Conservation (phyloP, 441 rosid genomes). For the Pelargonium cotyledonis region DNA sequence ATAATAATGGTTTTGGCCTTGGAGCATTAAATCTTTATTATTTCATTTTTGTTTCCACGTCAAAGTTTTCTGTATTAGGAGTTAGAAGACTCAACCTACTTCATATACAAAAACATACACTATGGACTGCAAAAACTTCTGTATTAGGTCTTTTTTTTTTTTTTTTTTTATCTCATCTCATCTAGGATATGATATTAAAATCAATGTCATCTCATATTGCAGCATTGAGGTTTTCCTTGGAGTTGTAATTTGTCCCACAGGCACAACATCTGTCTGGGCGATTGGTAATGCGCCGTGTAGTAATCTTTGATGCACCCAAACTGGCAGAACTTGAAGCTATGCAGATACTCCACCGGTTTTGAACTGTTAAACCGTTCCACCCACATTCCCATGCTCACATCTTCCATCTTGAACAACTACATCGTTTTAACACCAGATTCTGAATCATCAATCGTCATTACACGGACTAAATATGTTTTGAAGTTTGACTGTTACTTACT, state of each 20-base stretch:
- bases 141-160: not conserved
- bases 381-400: constrained; percentile 8
- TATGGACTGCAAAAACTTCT: not conserved
- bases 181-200: not conserved
- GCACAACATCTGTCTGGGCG: not conserved
- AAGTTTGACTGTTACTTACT: not conserved
- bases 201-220: constrained; percentile 5
- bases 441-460: too few relatives aligned
- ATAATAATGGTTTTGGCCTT: not conserved
- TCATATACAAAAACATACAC: not conserved
- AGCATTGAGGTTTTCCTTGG: not conserved
- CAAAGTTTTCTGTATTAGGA: too few relatives aligned
- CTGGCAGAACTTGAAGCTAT: constrained; percentile 5
- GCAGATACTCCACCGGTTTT: not conserved
- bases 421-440: not conserved
- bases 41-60: too few relatives aligned
- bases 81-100: too few relatives aligned
- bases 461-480: not conserved
- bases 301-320: constrained; percentile 4
- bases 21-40: not conserved
- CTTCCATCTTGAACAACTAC: constrained; percentile 6
- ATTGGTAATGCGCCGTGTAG: constrained; percentile 4
- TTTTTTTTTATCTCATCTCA: not conserved
- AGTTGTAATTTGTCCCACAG: not conserved
- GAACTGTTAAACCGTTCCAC: not conserved